Conservation (phyloP, 2,329 filamentous ascomycete species). For the Bipolaris zeicola region DNA sequence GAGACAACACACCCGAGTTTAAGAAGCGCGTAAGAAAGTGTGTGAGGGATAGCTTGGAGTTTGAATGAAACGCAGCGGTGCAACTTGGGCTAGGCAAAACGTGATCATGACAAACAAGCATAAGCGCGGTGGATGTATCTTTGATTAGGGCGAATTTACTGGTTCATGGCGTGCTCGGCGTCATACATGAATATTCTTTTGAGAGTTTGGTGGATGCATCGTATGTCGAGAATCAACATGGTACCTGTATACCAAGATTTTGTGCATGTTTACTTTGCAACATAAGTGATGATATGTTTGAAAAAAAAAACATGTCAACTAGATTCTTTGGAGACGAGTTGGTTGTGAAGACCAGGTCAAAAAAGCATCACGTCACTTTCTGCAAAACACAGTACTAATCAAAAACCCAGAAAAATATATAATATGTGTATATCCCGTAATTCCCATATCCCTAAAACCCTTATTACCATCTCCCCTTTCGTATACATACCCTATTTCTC, state of each 20-base stretch:
- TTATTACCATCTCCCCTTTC: too few species aligned
- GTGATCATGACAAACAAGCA: slow-evolving; percentile 8
- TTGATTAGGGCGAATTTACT: background rate
- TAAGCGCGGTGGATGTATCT: slow-evolving; percentile 9
- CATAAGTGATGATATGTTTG: too few species aligned
- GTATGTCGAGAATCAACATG: background rate
- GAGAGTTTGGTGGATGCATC: background rate
- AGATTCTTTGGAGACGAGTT: too few species aligned
- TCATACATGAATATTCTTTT: background rate
- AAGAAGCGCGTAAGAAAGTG: slow-evolving; percentile 83
- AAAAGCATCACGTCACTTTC: too few species aligned
- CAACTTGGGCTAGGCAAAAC: background rate
- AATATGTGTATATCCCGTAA: too few species aligned
- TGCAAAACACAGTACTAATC: too few species aligned
- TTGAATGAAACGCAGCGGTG: slow-evolving; percentile 26
- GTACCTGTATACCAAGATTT: background rate
- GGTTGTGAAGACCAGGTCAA: too few species aligned
- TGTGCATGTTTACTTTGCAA: background rate
- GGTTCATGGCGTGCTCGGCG: slow-evolving; percentile 4
- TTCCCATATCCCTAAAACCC: too few species aligned
- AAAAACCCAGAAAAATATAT: too few species aligned
- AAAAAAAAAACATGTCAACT: too few species aligned
- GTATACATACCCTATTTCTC: too few species aligned
- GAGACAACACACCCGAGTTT: slow-evolving; percentile 81
- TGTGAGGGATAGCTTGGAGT: slow-evolving; percentile 63